A percentile compares a stretch with the other conserved stretches of the same genome.
Conservation (phyloP, 257 asterid genomes). For the Salvia splendens region DNA sequence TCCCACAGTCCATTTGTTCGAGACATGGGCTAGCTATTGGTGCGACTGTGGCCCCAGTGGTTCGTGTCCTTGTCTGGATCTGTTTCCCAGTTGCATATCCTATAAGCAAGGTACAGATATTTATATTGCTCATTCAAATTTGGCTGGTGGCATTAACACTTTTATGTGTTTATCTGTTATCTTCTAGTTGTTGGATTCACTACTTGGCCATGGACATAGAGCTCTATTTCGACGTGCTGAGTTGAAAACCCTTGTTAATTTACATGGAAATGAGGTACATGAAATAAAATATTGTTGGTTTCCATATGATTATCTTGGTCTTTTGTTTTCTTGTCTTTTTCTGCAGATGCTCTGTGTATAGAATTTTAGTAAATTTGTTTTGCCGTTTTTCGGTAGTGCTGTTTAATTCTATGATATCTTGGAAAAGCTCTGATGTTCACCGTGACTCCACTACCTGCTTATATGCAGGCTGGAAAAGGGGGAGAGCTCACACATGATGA, state of each 20-base stretch:
- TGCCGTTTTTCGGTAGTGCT: too few species aligned
- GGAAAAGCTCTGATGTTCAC: too few species aligned
- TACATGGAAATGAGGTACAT: slow-evolving; percentile 94
- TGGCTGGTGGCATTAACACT: slow-evolving; percentile 4
- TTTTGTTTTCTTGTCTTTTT: not conserved
- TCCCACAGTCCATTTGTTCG: slow-evolving; percentile 93
- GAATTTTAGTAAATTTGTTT: not conserved
- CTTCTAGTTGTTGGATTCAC: slow-evolving; percentile 72
- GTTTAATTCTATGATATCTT: too few species aligned
- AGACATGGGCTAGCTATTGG: slow-evolving; percentile 96
- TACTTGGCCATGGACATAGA: slow-evolving; percentile 80
- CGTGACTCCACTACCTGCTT: not conserved
- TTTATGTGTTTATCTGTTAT: slow-evolving; percentile 14
- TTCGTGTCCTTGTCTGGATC: slow-evolving; percentile 86
- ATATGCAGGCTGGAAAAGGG: slow-evolving; percentile 96
- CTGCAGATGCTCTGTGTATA: not conserved
- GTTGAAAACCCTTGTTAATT: slow-evolving; percentile 84
- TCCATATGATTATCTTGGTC: not conserved
- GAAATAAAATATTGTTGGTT: not conserved
- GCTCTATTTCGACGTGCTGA: slow-evolving; percentile 97
- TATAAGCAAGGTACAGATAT: slow-evolving; percentile 79
- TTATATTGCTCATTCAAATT: slow-evolving; percentile 17
- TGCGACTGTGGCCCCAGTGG: slow-evolving; percentile 77
- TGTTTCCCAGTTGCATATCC: slow-evolving; percentile 98
- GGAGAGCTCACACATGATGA: slow-evolving; percentile 99